Base-by-base conservation (phyloP, 2,329 filamentous ascomycete species). In the Trichoderma pleuroti region DNA sequence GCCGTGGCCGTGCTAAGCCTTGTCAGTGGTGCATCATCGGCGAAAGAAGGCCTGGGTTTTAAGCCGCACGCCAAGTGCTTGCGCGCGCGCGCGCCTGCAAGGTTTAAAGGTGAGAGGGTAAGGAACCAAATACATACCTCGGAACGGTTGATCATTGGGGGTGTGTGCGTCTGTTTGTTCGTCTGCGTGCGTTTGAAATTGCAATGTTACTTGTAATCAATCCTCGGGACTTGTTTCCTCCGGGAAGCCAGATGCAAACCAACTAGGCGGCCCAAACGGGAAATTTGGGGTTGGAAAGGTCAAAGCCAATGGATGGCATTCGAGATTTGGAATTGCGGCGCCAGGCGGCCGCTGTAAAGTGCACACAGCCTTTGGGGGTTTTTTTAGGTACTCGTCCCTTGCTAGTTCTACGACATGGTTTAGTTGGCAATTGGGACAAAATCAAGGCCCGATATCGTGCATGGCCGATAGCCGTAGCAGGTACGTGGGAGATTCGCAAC, bases 1-100 rank as follows among this genome's bases (percentile, higher is more conserved):
- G 21, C n/a, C 46, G 21, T 52, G 46, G 46, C 46, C 56, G n/a
- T 34, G 28, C 61, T 63, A 63, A 63, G 61, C 62, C 62, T 65
- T 54, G 46, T 36, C 46, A 54, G 57, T 61, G 57, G 57, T 61
- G 57, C 60, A 46, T 63, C 26, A 60, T 21, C 30, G 36, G 32
- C 28, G 14, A 42, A 28, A 42, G 39, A 42, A 42, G n/a, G 28
- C 30, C 21, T 28, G 30, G 46, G 8, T 34, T 54, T 65, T 54
- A 66, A 66, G 63, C 63, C 63, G 63, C 63, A 66, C 32, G 42
- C 63, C 62, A 36, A 62, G 54, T 52, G 42, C 42, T 49, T 66
- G 49, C n/a, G 21, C 24, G 32, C 21, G 63, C 18, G 63, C 24
- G 63, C 62, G 46, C n/a, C 42, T 54, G 18, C 63, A 66, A 57